These are phyloP conservation scores for Penicillium steckii DNA, from an alignment of 495 filamentous ascomycete genomes.

Conservation along the genomic window DNA sequence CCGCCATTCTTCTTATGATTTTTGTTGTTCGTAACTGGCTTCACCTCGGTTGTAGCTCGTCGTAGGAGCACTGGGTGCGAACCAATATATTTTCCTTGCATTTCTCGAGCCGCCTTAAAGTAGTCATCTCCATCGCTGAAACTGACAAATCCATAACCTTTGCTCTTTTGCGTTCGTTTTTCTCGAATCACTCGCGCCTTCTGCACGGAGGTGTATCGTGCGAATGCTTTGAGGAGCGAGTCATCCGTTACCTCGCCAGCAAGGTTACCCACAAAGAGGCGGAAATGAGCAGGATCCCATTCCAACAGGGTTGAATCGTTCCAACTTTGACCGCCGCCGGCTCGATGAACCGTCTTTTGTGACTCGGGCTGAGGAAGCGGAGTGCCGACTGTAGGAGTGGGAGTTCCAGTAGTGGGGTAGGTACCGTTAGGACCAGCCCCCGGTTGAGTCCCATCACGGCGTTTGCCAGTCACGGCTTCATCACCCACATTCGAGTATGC, in stretches of 20 bases:
- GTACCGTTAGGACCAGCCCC: slow-evolving; percentile 47
- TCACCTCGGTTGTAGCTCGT: slow-evolving; percentile 88
- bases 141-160: slow-evolving; percentile 94
- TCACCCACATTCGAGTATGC: slow-evolving; percentile 63
- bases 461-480: slow-evolving; percentile 25
- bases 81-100: slow-evolving; percentile 99
- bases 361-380: slow-evolving; percentile 42
- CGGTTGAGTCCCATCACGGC: slow-evolving; percentile 15
- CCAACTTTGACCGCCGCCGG: slow-evolving; percentile 90
- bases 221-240: slow-evolving; percentile 88
- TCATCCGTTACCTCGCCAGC: slow-evolving; percentile 99
- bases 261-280: slow-evolving; percentile 93
- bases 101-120: slow-evolving; percentile 91
- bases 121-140: slow-evolving; percentile 95
- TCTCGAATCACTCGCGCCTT: slow-evolving; percentile 95
- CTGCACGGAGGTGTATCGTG: slow-evolving; percentile 80
- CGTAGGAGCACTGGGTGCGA: slow-evolving; percentile 87
- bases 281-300: slow-evolving; percentile 94
- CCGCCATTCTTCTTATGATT: slow-evolving; percentile 43
- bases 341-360: slow-evolving; percentile 73
- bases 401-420: slow-evolving; percentile 31
- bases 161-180: slow-evolving; percentile 92
- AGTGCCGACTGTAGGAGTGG: slow-evolving; percentile 36
- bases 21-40: slow-evolving; percentile 54
- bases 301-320: slow-evolving; percentile 81